These are phyloP conservation scores for Bolboschoenoplectus hybrid DNA, from an alignment of 202 grass and related monocot species.

Conservation along the genomic window DNA sequence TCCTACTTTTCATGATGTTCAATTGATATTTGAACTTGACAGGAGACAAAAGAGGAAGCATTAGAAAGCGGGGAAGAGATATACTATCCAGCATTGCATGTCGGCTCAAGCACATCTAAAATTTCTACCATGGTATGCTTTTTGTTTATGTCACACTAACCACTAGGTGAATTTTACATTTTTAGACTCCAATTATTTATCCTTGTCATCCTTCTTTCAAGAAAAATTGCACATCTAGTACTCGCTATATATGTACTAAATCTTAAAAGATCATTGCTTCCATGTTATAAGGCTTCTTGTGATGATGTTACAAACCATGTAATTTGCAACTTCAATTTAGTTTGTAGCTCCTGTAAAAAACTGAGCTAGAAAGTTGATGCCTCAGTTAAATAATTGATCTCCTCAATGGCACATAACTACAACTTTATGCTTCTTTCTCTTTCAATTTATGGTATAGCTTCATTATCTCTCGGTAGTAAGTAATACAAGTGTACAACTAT, in stretches of 20 bases:
- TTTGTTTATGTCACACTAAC: slow-evolving; percentile 31
- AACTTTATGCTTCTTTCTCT: background rate
- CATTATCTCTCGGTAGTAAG: background rate
- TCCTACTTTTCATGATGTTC: background rate
- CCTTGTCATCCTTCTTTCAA: background rate
- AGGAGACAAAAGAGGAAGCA: slow-evolving; percentile 51
- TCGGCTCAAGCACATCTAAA: slow-evolving; percentile 57
- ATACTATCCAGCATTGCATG: slow-evolving; percentile 91
- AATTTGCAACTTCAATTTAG: slow-evolving; percentile 1
- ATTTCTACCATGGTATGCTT: slow-evolving; percentile 69
- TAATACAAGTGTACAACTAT: background rate
- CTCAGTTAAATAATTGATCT: background rate
- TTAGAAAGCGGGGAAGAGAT: slow-evolving; percentile 89
- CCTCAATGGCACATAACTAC: background rate
- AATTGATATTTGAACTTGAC: slow-evolving; percentile 37
- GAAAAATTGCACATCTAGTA: background rate
- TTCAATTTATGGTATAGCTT: slow-evolving; percentile 7
- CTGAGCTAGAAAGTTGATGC: slow-evolving; percentile 3
- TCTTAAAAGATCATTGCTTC: background rate
- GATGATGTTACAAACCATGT: background rate
- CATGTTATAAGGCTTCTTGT: slow-evolving; percentile 5
- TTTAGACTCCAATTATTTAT: slow-evolving; percentile 3
- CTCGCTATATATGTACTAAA: slow-evolving; percentile 10
- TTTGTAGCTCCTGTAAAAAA: slow-evolving; percentile 19
- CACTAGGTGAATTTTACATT: slow-evolving; percentile 6